These are phyloP conservation scores for Sphagnum tenellum DNA, from an alignment of 225 moss, liverwort and hornwort genomes.

Conservation along the genomic window DNA sequence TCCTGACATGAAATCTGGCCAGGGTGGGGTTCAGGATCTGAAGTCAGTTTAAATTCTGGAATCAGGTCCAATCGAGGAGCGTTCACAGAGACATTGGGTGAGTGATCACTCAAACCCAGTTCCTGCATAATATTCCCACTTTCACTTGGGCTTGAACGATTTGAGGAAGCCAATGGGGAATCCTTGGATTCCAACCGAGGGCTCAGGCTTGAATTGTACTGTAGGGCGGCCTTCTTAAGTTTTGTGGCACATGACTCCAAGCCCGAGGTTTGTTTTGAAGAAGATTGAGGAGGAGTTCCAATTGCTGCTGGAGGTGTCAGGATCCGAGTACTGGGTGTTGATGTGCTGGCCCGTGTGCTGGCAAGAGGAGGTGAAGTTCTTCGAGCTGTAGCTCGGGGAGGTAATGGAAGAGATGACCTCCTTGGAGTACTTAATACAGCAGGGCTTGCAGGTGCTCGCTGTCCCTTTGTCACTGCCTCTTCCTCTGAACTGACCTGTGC, in stretches of 20 bases:
- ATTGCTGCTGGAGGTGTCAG: too few relatives aligned
- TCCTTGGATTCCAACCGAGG: slow-evolving; percentile 56
- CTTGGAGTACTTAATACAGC: slow-evolving; percentile 18
- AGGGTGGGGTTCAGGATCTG: slow-evolving; percentile 9
- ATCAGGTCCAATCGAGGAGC: slow-evolving; percentile 91
- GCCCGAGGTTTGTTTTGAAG: too few relatives aligned
- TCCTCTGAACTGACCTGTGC: slow-evolving; percentile 33
- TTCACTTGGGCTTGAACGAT: slow-evolving; percentile 66
- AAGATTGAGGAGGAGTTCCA: too few relatives aligned
- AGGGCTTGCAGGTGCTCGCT: slow-evolving; percentile 23
- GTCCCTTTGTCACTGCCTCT: slow-evolving; percentile 25
- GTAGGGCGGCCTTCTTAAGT: slow-evolving; percentile 67
- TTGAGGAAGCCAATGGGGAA: slow-evolving; percentile 53
- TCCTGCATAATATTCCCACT: slow-evolving; percentile 53
- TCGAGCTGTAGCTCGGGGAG: slow-evolving; percentile 19
- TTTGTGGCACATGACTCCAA: slow-evolving; percentile 6
- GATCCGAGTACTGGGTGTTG: too few relatives aligned
- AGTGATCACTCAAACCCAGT: slow-evolving; percentile 65
- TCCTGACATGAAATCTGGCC: slow-evolving; percentile 9
- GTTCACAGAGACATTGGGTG: slow-evolving; percentile 92
- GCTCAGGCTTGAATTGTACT: slow-evolving; percentile 9
- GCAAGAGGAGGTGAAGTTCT: slow-evolving; percentile 28
- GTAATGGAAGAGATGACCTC: slow-evolving; percentile 47
- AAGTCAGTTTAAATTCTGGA: slow-evolving; percentile 79
- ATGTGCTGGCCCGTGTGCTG: too few relatives aligned